Percentiles rank a stretch among this genome's conserved stretches.
phyloP scores from a whole-genome alignment of 768 basidiomycete species.

The button mushroom (Agaricus bisporus) region DNA sequence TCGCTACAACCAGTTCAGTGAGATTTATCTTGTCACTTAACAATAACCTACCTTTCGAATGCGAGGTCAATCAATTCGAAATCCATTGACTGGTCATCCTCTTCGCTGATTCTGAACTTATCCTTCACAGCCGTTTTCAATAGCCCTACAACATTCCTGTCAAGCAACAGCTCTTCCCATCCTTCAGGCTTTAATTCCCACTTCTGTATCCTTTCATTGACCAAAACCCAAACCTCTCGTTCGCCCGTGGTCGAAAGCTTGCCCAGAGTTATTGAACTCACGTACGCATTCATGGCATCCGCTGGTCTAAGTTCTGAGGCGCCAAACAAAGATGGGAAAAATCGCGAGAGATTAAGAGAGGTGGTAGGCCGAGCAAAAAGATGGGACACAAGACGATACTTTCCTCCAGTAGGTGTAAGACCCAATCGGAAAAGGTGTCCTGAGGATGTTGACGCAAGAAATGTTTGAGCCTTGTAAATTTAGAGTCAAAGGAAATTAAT shows the following conservation, averaged over 20 bases:
- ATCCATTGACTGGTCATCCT: constrained; percentile 47
- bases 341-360: constrained; percentile 33
- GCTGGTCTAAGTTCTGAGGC: constrained; percentile 33
- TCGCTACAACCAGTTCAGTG: constrained; percentile 25
- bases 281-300: constrained; percentile 39
- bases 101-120: constrained; percentile 31
- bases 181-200: constrained; percentile 67
- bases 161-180: constrained; percentile 60
- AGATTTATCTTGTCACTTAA: not conserved
- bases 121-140: constrained; percentile 42
- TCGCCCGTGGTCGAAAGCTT: constrained; percentile 35
- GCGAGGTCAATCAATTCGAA: constrained; percentile 71
- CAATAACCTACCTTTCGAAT: constrained; percentile 42
- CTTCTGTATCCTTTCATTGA: constrained; percentile 60
- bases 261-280: constrained; percentile 58
- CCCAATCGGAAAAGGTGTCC: constrained; percentile 62
- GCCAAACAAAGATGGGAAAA: constrained; percentile 37
- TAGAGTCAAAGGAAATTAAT: constrained; percentile 2
- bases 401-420: constrained; percentile 64
- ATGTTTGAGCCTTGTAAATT: constrained; percentile 49
- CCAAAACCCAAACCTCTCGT: constrained; percentile 59
- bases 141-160: constrained; percentile 47
- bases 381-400: constrained; percentile 52
- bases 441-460: constrained; percentile 59
- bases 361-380: constrained; percentile 54